Conservation (phyloP, 148 eudicot species). For the Rheum nobile region DNA sequence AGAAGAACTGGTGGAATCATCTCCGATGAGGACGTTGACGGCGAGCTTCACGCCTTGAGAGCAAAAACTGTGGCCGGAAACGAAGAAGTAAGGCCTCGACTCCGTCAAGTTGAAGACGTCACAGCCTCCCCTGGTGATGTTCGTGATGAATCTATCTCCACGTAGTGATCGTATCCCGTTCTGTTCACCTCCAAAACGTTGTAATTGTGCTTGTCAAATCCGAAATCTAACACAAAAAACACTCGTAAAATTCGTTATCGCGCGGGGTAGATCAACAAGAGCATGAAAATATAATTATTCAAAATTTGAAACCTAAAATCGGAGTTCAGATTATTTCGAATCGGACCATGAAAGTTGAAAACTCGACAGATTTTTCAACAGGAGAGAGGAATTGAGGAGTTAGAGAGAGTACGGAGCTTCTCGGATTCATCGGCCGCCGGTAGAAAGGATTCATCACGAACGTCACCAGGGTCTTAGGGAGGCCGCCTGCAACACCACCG, state of each 20-base stretch:
- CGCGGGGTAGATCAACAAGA: neutral
- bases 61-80: conserved; percentile 43
- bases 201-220: conserved; percentile 35
- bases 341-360: neutral
- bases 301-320: neutral
- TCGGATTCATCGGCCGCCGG: too few relatives aligned
- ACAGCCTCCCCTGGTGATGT: conserved; percentile 37
- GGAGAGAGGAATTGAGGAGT: neutral
- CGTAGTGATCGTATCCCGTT: conserved; percentile 29
- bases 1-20: neutral
- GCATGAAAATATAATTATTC: neutral
- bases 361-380: neutral
- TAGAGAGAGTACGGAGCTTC: conserved; percentile 33
- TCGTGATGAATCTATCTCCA: conserved; percentile 21
- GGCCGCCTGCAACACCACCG: too few relatives aligned
- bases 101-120: conserved; percentile 35
- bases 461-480: too few relatives aligned
- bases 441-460: too few relatives aligned
- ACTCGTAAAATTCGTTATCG: neutral
- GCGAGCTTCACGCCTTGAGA: conserved; percentile 31
- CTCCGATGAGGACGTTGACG: conserved; percentile 13
- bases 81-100: conserved; percentile 29
- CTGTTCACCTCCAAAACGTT: conserved; percentile 46
- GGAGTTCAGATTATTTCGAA: neutral
- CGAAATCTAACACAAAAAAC: conserved; percentile 25